Evolutionary conservation across 345 rosid species (phyloP), one percentile per base, ranked within the genome.

Genomic region (Rhizophora mangle): DNA sequence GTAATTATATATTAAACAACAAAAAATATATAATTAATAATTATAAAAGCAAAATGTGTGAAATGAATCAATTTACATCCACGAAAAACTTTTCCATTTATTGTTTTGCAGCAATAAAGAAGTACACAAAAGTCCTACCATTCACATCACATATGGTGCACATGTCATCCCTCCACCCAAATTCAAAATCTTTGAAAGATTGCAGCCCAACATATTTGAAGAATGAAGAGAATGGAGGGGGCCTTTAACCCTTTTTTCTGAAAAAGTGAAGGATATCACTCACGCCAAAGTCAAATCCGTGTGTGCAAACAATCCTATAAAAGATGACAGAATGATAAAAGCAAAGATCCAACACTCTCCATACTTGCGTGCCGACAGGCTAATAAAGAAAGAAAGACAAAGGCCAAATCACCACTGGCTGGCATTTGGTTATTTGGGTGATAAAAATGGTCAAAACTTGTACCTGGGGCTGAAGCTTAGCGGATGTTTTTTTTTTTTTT

Each of bases 361-460:
- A 75, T 68, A 56, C 74, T 73, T 69, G 76, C 77, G 64, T 72
- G 78, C 71, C 73, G 79, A 80, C 79, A 64, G 65, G 34, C 16
- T 3, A 19, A 63, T 34, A 34, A 7, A 34, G 37, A 11, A 18
- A 62, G 49, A 63, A 65, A 58, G 69, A 63, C 74, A 74, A 31
- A 15, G 55, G 16, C 9, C 10, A 27, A 43, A 13, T 8, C 9
- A 3, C 16, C 20, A 43, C 13, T 8, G 22, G 5, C 13, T 8
- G 22, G 5, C 16, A 55, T 24, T 22, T 24, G 29, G 60, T 55
- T 24, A 59, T 37, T 34, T 34, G 3, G 63, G 73, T 47, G 2
- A 68, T 64, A 32, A 72, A 69, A 32, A 18, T 18, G 5, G 76
- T 77, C 80, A 73, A 68, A 75, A 58, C 31, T 71, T n/a, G 64